These are phyloP conservation scores for Cotoneaster glaucophyllus DNA, from an alignment of 306 rosid genomes.

Conservation along the genomic window DNA sequence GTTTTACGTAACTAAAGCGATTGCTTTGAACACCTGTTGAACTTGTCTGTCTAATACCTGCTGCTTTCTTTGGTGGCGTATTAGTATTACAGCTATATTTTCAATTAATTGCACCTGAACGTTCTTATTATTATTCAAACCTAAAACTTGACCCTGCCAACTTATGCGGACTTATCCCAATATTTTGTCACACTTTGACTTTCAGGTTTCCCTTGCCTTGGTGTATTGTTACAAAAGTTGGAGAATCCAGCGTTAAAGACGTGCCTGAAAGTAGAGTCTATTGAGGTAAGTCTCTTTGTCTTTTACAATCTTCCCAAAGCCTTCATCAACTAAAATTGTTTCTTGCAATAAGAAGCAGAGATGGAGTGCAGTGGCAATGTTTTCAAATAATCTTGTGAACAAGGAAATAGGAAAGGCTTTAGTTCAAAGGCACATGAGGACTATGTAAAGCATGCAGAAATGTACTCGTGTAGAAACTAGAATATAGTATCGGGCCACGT, in stretches of 20 bases:
- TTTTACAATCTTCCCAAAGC: background rate
- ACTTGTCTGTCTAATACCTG: background rate
- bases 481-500: background rate
- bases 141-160: slow-evolving; percentile 3
- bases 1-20: background rate
- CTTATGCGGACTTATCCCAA: slow-evolving; percentile 6
- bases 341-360: background rate
- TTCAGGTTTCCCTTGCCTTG: slow-evolving; percentile 92
- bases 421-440: background rate
- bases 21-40: background rate
- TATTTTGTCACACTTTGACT: slow-evolving; percentile 8
- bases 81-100: background rate
- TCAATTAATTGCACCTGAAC: background rate
- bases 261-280: slow-evolving; percentile 67
- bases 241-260: slow-evolving; percentile 93
- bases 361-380: background rate
- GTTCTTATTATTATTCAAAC: slow-evolving; percentile 3
- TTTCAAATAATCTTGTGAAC: background rate
- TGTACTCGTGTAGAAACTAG: background rate
- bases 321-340: background rate
- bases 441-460: background rate
- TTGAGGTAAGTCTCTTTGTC: slow-evolving; percentile 55
- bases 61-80: background rate
- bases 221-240: slow-evolving; percentile 88
- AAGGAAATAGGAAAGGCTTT: background rate